phyloP scores from a whole-genome alignment of 129 eudicot genomes.

The Gnaphalium uliginosum region DNA sequence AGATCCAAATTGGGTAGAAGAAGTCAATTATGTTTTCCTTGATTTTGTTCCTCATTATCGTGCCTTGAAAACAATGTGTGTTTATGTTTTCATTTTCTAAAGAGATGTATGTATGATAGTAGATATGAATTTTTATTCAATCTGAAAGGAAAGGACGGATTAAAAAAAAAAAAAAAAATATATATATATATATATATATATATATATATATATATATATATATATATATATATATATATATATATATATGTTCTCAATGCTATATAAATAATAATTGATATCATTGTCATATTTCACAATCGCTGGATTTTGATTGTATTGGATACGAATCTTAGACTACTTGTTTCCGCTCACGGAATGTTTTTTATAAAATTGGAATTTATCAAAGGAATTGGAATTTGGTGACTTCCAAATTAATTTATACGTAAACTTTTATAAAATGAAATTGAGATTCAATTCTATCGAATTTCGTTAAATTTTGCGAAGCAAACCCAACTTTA shows the following conservation, averaged over 20 bases:
- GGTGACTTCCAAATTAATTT: too few species aligned
- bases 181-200: background rate
- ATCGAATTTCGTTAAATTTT: too few species aligned
- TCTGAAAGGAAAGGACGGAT: background rate
- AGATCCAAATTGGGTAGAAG: slow-evolving; percentile 8
- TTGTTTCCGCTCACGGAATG: too few species aligned
- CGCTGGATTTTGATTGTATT: background rate
- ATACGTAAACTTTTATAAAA: too few species aligned
- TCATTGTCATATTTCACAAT: background rate
- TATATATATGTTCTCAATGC: background rate
- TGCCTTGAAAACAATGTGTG: slow-evolving; percentile 16
- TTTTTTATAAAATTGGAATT: too few species aligned
- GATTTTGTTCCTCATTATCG: slow-evolving; percentile 22
- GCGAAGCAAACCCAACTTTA: too few species aligned
- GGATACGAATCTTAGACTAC: too few species aligned
- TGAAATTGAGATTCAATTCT: too few species aligned
- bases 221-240: background rate
- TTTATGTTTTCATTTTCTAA: slow-evolving; percentile 9
- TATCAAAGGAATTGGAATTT: too few species aligned
- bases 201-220: background rate
- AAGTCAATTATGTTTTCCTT: slow-evolving; percentile 25
- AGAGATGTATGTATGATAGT: slow-evolving; percentile 17
- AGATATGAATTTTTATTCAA: slow-evolving; percentile 6
- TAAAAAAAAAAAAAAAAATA: too few species aligned
- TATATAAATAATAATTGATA: background rate